phyloP scores from a whole-genome alignment of 1,284 basidiomycete genomes.

The Ustilago crameri region DNA sequence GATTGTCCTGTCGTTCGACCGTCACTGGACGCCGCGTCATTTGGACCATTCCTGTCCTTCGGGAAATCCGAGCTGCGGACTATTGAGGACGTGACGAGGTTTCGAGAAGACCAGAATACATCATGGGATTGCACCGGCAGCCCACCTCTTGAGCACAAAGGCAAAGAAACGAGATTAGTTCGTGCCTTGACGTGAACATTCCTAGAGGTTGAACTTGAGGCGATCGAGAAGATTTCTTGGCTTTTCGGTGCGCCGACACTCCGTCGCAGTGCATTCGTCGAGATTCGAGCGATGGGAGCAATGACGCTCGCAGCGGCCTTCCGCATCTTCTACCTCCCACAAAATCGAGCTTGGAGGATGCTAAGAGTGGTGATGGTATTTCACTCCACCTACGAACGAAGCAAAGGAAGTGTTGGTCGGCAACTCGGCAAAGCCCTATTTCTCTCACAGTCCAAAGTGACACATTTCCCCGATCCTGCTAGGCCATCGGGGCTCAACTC shows the following conservation, averaged over 20 bases:
- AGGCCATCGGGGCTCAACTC: conserved; percentile 6
- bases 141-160: background rate
- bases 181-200: background rate
- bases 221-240: conserved; percentile 1
- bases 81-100: conserved; percentile 9
- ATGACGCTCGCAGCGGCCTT: background rate
- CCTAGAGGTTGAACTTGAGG: background rate
- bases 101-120: background rate
- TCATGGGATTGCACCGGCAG: background rate
- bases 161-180: too few relatives aligned
- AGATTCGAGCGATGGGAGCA: background rate
- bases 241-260: background rate
- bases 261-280: background rate
- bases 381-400: too few relatives aligned
- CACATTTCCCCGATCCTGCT: conserved; percentile 10
- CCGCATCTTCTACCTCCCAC: conserved; percentile 1
- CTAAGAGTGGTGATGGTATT: background rate
- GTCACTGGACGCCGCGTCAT: too few relatives aligned
- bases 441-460: conserved; percentile 11
- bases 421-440: conserved; percentile 1
- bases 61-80: conserved; percentile 5
- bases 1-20: background rate
- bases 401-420: background rate
- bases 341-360: too few relatives aligned
- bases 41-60: conserved; percentile 3